Base-by-base conservation (phyloP, 1,284 basidiomycete species). In the Malassezia arunalokei region DNA sequence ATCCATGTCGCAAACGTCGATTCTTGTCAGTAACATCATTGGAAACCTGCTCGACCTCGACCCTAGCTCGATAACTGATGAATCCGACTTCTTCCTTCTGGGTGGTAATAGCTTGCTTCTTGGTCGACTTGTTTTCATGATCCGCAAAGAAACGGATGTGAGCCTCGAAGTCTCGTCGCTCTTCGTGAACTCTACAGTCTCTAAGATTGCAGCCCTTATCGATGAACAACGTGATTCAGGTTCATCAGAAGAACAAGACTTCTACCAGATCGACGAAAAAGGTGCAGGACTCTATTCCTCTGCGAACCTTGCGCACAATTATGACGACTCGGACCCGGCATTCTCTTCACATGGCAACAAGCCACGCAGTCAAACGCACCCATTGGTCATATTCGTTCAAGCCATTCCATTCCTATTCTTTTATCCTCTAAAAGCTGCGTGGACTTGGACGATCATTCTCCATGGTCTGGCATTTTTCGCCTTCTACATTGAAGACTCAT, bases 61-160 rank as follows among this genome's bases (percentile, higher is more conserved):
- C 35, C 59, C 67, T 8, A 67, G 70, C 37, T 68, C 68, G 15
- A 73, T 73, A 55, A 73, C 70, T 1, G 68, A 68, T 50, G 70
- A 73, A 46, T 70, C 67, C 20, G 70, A 73, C 60, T 73, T 73
- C 47, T 73, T 73, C 70, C 49, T 73, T 31, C 63, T 73, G 37
- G 70, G 70, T 45, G 70, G 70, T 31, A 73, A 73, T 59, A 65
- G 62, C 59, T 60, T 73, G 39, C 50, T 73, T 52, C 65, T 73
- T 3, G 70, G 70, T 41, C 64, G 70, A 27, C 60, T 73, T 11
- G 66, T 73, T 15, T 65, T 66, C 50, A 55, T 71, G 49, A 67
- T 73, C 48, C 70, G 70, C 31, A 71, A 71, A 44, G 70, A 73
- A 55, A 73, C 70, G 20, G 68, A 66, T 40, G 63, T 64, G n/a